phyloP scores from a whole-genome alignment of 202 grass and related monocot genomes.

The Schoenoplectus tabernaemontani region DNA sequence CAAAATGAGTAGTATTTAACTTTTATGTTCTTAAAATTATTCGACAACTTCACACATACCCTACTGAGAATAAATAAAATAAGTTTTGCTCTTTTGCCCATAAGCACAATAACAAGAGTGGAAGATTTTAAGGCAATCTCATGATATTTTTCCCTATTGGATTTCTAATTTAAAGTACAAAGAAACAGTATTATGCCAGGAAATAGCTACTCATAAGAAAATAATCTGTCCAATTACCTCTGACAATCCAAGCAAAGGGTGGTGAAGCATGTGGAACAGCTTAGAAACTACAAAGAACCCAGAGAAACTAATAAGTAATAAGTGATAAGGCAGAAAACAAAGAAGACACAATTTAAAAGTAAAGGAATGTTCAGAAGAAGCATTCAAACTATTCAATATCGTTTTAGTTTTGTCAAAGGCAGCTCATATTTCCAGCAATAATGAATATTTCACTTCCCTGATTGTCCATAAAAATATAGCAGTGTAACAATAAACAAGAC shows the following conservation, averaged over 20 bases:
- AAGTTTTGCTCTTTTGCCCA: neutral
- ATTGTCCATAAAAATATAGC: neutral
- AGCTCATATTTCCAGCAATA: too few species aligned
- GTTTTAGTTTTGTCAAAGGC: too few species aligned
- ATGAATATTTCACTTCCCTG: neutral
- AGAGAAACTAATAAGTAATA: neutral
- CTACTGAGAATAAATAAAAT: neutral
- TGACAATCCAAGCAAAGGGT: conserved; percentile 87
- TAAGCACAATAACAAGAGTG: neutral
- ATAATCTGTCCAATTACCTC: conserved; percentile 39
- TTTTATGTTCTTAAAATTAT: neutral
- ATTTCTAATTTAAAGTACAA: neutral
- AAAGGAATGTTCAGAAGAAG: neutral
- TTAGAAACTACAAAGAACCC: neutral
- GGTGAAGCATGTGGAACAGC: conserved; percentile 82
- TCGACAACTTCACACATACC: too few species aligned
- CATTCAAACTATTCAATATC: neutral
- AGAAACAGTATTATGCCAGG: neutral
- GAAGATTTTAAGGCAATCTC: neutral
- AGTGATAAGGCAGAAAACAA: neutral
- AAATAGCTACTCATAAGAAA: neutral
- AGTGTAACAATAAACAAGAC: neutral
- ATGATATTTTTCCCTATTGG: neutral
- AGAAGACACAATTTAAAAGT: neutral
- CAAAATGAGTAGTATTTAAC: neutral